Evolutionary conservation across 495 filamentous ascomycete genomes (phyloP), one percentile per base, ranked within the genome.

Genomic region (Penicillium daleae): DNA sequence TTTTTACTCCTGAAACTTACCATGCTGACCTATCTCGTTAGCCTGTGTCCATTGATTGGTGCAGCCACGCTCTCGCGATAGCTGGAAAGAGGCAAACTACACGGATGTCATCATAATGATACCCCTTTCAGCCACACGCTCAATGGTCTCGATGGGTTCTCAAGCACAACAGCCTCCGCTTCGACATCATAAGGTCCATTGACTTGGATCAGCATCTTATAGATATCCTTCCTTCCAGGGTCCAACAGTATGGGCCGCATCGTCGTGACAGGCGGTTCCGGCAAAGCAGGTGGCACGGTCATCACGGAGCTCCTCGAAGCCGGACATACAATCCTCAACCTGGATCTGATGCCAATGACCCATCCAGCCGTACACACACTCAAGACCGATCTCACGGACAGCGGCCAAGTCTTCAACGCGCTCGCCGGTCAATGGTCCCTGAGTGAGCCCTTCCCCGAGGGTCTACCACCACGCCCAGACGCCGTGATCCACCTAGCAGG

Each of bases 401-500:
- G 67, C 49, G 85, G 85, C 42, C 83, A 89, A 66, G 82, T 85
- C 50, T 86, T 85, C 74, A 83, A 81, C 59, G 84, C 84, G 31
- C 63, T 88, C 5, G 82, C 81, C n/a, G 77, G 79, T 7, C 81
- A 86, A 66, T 86, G 83, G 72, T 67, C 80, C 65, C 77, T 82
- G 51, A 57, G 66, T 21, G 74, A 80, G 29, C 61, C 85, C 81
- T 71, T 75, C 69, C 40, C 68, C 60, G n/a, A 77, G 69, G 49
- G 61, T 54, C 42, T 66, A 71, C 53, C 77, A 73, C 46, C 69
- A 57, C 33, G 77, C 7, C 82, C 85, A 4, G 85, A 87, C 69
- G 84, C 79, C 0, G 81, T 87, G 12, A 82, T 87, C 54, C 84
- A 87, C 67, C 82, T 87, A 31, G 85, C 83, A 17, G 83, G 82